Evolutionary conservation across 805 yeast genomes (phyloP).

Genomic region (Sporopachydermia quercuum): DNA sequence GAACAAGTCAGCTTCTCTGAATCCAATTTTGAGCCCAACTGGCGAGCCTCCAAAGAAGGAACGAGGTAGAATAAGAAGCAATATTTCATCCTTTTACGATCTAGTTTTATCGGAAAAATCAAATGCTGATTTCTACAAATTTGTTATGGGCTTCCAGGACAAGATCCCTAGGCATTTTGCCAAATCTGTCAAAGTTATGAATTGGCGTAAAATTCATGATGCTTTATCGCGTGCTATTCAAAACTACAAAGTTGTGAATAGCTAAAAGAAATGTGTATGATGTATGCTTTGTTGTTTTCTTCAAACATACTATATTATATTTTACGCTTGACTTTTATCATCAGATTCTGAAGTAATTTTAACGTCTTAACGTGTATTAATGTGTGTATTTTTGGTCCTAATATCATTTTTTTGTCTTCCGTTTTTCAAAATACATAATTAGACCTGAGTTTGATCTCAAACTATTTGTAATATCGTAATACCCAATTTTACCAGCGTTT

Average conservation of each 20-base stretch:
- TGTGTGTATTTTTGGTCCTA: too few relatives aligned
- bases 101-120: neutral
- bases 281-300: too few relatives aligned
- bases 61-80: neutral
- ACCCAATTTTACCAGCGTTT: too few relatives aligned
- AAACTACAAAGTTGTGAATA: neutral
- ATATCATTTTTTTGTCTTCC: too few relatives aligned
- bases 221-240: neutral
- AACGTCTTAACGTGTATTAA: too few relatives aligned
- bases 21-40: neutral
- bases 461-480: too few relatives aligned
- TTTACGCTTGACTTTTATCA: too few relatives aligned
- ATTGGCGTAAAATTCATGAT: slow-evolving; percentile 1
- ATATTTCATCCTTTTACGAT: neutral
- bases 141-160: neutral
- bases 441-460: too few relatives aligned
- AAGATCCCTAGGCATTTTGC: slow-evolving; percentile 1
- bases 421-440: too few relatives aligned
- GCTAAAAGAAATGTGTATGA: neutral
- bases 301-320: too few relatives aligned
- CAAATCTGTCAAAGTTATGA: neutral
- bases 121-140: neutral
- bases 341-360: too few relatives aligned
- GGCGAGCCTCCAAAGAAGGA: neutral
- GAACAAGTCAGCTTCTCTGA: slow-evolving; percentile 1